phyloP scores from a whole-genome alignment of 2,329 filamentous ascomycete genomes.

The Periconia sp. region DNA sequence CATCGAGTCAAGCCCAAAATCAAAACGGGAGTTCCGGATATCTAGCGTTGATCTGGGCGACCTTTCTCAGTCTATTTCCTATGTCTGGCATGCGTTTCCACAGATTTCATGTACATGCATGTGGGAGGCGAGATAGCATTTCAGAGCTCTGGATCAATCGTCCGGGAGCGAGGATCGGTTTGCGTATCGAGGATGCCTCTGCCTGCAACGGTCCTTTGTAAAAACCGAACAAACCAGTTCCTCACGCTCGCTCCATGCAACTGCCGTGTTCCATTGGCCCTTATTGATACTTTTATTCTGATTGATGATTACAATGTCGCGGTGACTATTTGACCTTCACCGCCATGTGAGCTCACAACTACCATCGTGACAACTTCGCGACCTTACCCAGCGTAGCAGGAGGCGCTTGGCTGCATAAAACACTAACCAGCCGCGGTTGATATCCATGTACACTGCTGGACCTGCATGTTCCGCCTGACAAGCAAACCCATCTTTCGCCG shows the following conservation, averaged over 20 bases:
- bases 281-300: constrained; percentile 2
- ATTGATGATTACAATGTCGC: background rate
- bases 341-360: constrained; percentile 7
- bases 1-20: constrained; percentile 49
- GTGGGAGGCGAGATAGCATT: constrained; percentile 51
- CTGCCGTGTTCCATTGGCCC: background rate
- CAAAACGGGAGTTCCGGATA: constrained; percentile 53
- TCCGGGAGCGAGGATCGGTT: constrained; percentile 48
- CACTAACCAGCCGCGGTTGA: constrained; percentile 22
- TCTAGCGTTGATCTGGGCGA: constrained; percentile 50
- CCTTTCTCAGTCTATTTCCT: constrained; percentile 47
- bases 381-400: constrained; percentile 39
- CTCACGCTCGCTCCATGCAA: constrained; percentile 33
- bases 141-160: constrained; percentile 46
- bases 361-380: constrained; percentile 18
- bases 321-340: constrained; percentile 1
- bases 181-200: constrained; percentile 55
- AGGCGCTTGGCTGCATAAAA: constrained; percentile 29
- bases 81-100: constrained; percentile 46
- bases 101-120: constrained; percentile 50
- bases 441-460: constrained; percentile 24
- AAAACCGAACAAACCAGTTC: constrained; percentile 46
- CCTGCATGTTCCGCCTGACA: constrained; percentile 34
- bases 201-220: constrained; percentile 51
- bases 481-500: constrained; percentile 34